Evolutionary conservation across 441 rosid species (phyloP), one percentile per base, ranked within the genome.

Genomic region (Croton setiger): DNA sequence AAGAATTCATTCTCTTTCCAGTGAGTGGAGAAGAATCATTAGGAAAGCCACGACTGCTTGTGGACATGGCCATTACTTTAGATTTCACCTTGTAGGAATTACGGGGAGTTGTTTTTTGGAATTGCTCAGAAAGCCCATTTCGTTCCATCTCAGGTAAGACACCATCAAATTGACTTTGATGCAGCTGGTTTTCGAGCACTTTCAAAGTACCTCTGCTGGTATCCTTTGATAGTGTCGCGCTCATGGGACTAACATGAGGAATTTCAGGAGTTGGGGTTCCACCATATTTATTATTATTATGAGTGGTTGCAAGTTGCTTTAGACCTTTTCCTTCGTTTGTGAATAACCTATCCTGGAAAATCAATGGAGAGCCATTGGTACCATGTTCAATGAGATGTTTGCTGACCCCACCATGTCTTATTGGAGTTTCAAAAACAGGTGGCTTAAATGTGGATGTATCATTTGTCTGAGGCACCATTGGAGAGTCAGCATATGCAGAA

Each of bases 181-280:
- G 76, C 47, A 66, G 75, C 63, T 72, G 70, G 63, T 82, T 82
- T 52, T 70, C 74, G 11, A 68, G 81, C 69, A 70, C 75, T 76
- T 66, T 69, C 7, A 68, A 55, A 3, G 73, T 68, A 74, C 70
- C 69, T 69, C 65, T 63, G 60, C 68, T 69, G 27, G 72, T 67
- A 44, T 83, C 87, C 73, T 74, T 85, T 13, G 76, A 81, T 10
- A 82, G 90, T 31, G 86, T 80, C 60, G 81, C 75, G 70, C 74
- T 72, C 62, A 64, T 63, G 39, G 53, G 78, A 65, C 78, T 76
- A 58, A 58, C 72, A 56, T 9, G 70, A 68, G 7, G 54, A 66
- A 66, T 53, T 69, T 74, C 75, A 66, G 85, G 79, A 65, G 81
- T 74, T 54, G 83, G 73, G 65, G 70, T 68, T 31, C 73, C 70